These are phyloP conservation scores for Smallanthus sonchifolius DNA, from an alignment of 129 eudicot genomes.

Conservation along the genomic window DNA sequence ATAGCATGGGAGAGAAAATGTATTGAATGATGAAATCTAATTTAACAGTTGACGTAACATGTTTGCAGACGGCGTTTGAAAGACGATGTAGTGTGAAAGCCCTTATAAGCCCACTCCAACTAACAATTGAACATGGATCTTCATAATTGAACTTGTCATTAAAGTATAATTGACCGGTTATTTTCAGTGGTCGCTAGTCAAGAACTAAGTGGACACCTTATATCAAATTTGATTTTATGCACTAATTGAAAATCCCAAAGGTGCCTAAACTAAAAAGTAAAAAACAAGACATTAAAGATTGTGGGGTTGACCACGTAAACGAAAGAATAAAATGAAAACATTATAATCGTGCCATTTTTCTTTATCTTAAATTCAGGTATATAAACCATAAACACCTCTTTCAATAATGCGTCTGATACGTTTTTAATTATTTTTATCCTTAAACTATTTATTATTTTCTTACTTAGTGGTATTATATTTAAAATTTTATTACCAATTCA, in stretches of 20 bases:
- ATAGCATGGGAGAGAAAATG: no score
- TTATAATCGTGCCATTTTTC: not conserved
- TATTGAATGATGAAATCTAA: no score
- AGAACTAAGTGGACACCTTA: not conserved
- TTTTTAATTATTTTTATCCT: not conserved
- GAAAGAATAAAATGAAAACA: not conserved
- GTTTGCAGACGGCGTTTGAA: no score
- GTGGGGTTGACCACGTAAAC: conserved; percentile 9
- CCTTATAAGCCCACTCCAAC: not conserved
- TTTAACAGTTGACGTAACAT: no score
- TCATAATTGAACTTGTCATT: not conserved
- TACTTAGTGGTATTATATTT: no score
- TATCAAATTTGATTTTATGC: conserved; percentile 1
- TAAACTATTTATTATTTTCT: no score
- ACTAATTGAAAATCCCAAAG: not conserved
- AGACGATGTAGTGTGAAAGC: no score
- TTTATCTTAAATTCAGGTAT: not conserved
- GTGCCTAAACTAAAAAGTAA: not conserved
- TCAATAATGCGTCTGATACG: not conserved
- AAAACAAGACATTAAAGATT: not conserved
- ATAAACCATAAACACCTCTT: not conserved
- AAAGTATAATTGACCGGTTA: not conserved
- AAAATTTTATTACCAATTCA: no score
- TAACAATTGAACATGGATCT: not conserved
- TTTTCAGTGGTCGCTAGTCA: conserved; percentile 8